phyloP scores from a whole-genome alignment of 2,329 filamentous ascomycete species.

The Trichoderma atrobrunneum region DNA sequence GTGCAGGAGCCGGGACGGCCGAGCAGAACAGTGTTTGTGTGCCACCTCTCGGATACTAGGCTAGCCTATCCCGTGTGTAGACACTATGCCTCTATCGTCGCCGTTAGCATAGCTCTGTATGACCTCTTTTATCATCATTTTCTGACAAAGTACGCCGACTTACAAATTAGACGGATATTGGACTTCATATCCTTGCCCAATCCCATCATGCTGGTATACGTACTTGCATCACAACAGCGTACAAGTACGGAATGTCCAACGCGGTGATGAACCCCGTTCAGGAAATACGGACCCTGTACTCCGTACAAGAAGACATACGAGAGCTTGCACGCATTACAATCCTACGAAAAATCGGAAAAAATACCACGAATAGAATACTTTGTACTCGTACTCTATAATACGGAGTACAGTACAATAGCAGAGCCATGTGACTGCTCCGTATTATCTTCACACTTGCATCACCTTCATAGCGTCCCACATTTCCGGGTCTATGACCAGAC shows the following conservation, averaged over 20 bases:
- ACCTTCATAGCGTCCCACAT: neutral
- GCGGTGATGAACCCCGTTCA: neutral
- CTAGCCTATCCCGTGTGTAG: neutral
- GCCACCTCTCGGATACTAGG: neutral
- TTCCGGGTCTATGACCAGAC: neutral
- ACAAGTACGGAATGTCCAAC: neutral
- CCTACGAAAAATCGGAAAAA: neutral
- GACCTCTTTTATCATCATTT: neutral
- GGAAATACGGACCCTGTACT: neutral
- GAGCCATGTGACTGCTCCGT: neutral
- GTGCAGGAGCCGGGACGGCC: constrained; percentile 6
- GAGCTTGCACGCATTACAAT: neutral
- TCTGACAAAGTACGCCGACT: neutral
- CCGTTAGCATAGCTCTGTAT: neutral
- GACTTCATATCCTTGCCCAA: neutral
- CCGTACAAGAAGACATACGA: neutral
- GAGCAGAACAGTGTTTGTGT: neutral
- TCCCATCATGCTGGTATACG: neutral
- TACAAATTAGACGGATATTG: neutral
- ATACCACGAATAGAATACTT: neutral
- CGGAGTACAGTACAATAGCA: neutral
- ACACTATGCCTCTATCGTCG: neutral
- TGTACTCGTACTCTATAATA: neutral
- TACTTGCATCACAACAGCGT: neutral
- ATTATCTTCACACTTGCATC: neutral